phyloP scores from a whole-genome alignment of 2,329 filamentous ascomycete genomes.

The Trichoderma sp. region DNA sequence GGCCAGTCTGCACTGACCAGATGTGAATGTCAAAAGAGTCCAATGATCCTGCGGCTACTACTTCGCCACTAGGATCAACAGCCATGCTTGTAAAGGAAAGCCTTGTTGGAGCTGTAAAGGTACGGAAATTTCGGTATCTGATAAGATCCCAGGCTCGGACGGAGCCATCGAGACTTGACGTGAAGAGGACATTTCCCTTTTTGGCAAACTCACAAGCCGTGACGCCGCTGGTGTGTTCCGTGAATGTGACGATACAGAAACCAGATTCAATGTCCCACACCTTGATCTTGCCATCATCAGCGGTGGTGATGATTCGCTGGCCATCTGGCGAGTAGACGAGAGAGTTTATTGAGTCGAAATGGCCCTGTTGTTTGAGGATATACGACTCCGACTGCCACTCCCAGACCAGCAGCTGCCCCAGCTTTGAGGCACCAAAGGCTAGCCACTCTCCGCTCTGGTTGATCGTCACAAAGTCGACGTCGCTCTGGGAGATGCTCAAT shows the following conservation, averaged over 20 bases:
- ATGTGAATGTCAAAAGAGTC: slow-evolving; percentile 98
- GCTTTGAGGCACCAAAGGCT: slow-evolving; percentile 90
- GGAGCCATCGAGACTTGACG: slow-evolving; percentile 89
- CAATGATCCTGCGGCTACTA: slow-evolving; percentile 89
- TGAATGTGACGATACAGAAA: slow-evolving; percentile 97
- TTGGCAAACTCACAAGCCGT: slow-evolving; percentile 94
- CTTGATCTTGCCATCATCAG: slow-evolving; percentile 97
- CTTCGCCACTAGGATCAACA: slow-evolving; percentile 95
- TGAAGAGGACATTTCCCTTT: slow-evolving; percentile 93
- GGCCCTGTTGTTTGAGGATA: slow-evolving; percentile 95
- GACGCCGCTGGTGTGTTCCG: slow-evolving; percentile 91
- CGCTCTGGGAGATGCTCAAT: slow-evolving; percentile 88
- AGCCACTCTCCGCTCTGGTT: slow-evolving; percentile 96
- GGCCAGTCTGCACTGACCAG: slow-evolving; percentile 97
- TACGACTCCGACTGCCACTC: slow-evolving; percentile 99
- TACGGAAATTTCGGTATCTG: slow-evolving; percentile 93
- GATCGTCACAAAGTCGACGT: slow-evolving; percentile 91
- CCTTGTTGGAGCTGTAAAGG: slow-evolving; percentile 89
- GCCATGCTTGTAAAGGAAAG: slow-evolving; percentile 91
- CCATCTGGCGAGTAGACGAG: slow-evolving; percentile 92
- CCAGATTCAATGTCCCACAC: slow-evolving; percentile 97
- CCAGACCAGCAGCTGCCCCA: slow-evolving; percentile 96
- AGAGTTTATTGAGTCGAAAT: slow-evolving; percentile 93
- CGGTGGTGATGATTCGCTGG: slow-evolving; percentile 85
- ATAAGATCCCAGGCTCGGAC: slow-evolving; percentile 95